A percentile compares a stretch with the other conserved stretches of the same genome.
phyloP scores from a whole-genome alignment of 208 protist species.

The Leishmania guyanensis region DNA sequence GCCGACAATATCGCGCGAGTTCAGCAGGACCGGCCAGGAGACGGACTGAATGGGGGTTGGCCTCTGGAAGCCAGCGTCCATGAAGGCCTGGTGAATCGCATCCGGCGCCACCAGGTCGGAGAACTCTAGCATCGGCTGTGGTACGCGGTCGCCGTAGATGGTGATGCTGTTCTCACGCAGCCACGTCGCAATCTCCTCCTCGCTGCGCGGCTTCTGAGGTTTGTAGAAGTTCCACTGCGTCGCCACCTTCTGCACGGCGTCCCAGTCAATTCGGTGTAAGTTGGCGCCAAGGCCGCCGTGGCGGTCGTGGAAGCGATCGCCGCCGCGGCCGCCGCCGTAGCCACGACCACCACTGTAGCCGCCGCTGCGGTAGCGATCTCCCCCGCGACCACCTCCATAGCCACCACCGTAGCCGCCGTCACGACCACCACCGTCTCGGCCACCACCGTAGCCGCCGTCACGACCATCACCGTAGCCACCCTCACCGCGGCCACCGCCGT shows the following conservation, averaged over 20 bases:
- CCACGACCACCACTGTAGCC: conserved; percentile 3
- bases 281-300: conserved; percentile 67
- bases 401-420: conserved; percentile 18
- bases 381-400: conserved; percentile 1
- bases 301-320: conserved; percentile 23
- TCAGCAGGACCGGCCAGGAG: conserved; percentile 87
- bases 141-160: conserved; percentile 85
- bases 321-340: conserved; percentile 9
- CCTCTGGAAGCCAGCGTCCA: conserved; percentile 71
- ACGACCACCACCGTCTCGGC: conserved; percentile 13
- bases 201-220: conserved; percentile 67
- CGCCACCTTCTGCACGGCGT: conserved; percentile 66
- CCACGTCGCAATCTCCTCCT: conserved; percentile 76
- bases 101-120: conserved; percentile 81
- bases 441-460: conserved; percentile 17
- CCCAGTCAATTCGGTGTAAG: conserved; percentile 68
- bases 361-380: not conserved
- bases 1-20: conserved; percentile 87
- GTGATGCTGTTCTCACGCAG: conserved; percentile 77
- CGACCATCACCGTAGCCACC: not conserved
- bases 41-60: conserved; percentile 93
- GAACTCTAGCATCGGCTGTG: conserved; percentile 85
- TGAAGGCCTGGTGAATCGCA: conserved; percentile 78
- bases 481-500: not conserved
- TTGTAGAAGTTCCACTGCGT: conserved; percentile 89